Percentiles rank a stretch among this genome's conserved stretches.
Conservation (phyloP, 495 filamentous ascomycete genomes). For the Pyrenopolyporus hunteri region DNA sequence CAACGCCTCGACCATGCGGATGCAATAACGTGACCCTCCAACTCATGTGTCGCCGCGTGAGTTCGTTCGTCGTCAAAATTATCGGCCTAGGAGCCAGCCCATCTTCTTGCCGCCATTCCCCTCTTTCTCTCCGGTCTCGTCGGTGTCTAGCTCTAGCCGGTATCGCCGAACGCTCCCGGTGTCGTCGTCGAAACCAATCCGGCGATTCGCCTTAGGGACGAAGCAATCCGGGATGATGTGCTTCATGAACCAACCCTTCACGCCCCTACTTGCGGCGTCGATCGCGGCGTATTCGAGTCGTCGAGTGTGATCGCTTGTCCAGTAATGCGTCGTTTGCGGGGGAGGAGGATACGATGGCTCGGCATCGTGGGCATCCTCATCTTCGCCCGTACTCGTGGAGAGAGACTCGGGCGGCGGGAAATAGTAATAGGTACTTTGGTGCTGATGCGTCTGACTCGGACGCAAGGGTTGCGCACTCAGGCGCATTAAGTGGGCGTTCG, state of each 20-base stretch:
- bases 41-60: slow-evolving; percentile 26
- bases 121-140: slow-evolving; percentile 36
- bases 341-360: slow-evolving; percentile 44
- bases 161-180: slow-evolving; percentile 61
- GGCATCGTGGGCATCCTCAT: slow-evolving; percentile 26
- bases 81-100: slow-evolving; percentile 41
- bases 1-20: slow-evolving; percentile 39
- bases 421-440: slow-evolving; percentile 51
- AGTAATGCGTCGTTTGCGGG: slow-evolving; percentile 63
- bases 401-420: slow-evolving; percentile 52
- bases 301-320: slow-evolving; percentile 61
- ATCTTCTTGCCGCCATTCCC: slow-evolving; percentile 30
- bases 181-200: slow-evolving; percentile 58
- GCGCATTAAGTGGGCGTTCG: slow-evolving; percentile 34
- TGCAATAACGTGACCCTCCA: slow-evolving; percentile 29
- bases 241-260: slow-evolving; percentile 60
- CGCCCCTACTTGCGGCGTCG: slow-evolving; percentile 58
- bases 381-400: slow-evolving; percentile 12
- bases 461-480: slow-evolving; percentile 38
- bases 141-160: slow-evolving; percentile 54
- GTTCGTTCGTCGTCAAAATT: slow-evolving; percentile 27
- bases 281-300: slow-evolving; percentile 64
- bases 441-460: slow-evolving; percentile 36
- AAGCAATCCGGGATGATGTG: slow-evolving; percentile 61
- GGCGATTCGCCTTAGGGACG: slow-evolving; percentile 51